Evolutionary conservation across 495 filamentous ascomycete genomes (phyloP), one percentile per base, ranked within the genome.

Genomic region (Podospora comata): DNA sequence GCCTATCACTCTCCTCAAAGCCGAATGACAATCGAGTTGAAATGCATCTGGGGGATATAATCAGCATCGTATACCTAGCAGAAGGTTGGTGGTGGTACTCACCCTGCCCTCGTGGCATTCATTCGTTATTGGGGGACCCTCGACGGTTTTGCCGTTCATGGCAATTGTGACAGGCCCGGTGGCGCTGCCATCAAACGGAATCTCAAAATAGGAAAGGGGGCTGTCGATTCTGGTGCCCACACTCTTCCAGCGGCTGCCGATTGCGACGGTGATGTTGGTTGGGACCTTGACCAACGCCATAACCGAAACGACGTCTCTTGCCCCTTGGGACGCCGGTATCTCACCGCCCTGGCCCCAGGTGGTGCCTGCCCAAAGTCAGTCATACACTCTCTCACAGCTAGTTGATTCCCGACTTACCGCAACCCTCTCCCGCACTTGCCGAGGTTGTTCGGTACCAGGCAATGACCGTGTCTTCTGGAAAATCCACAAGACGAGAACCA

Each of bases 401-500:
- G 27, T 1, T 26, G 9, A 15, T 16, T 61, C 23, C 20, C 1
- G 78, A 79, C 84, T 75, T 66, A 81, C 81, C 79, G 4, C 78
- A 71, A n/a, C 79, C 72, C 5, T 62, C 16, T 27, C 76, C 78
- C 4, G 74, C 71, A 5, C 66, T 57, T 3, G 73, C 78, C 0
- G 81, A 77, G 1, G 79, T 79, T 3, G 79, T 83, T 5, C 90
- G 87, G 75, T 92, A 92, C 90, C 90, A 92, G 20, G 82, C 85
- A 13, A 86, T 79, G 3, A 90, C 77, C 1, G 64, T 70, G 20
- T 85, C 81, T 6, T 87, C 81, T 0, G 77, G 74, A 32, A 86
- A 76, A 20, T 78, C 66, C 30, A 83, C 68, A 9, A 82, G 71
- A 0, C 78, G 70, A n/a, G 76, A 79, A 2, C 81, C 85, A 3